A percentile compares a stretch with the other conserved stretches of the same genome.
phyloP scores from a whole-genome alignment of 106 monocot species.

The Allium cepa region DNA sequence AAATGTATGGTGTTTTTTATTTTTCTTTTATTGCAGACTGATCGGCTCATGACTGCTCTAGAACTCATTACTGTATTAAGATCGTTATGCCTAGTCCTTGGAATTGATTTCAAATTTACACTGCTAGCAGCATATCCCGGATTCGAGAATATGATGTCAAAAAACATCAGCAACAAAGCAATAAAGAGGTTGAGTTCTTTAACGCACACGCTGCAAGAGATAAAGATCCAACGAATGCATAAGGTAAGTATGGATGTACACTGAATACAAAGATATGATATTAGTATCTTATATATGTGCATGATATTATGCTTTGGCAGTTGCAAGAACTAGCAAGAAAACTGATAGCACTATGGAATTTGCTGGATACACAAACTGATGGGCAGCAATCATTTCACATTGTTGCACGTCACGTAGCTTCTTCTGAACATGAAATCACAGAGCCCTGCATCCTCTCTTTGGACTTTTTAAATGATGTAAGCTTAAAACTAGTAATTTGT shows the following conservation, averaged over 20 bases:
- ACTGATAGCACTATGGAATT: conserved; percentile 62
- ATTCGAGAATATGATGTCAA: conserved; percentile 25
- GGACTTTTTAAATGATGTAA: conserved; percentile 47
- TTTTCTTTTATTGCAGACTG: conserved; percentile 20
- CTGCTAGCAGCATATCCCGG: conserved; percentile 29
- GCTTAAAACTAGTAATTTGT: background rate
- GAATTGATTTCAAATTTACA: conserved; percentile 43
- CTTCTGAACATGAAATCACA: conserved; percentile 64
- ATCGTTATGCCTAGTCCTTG: conserved; percentile 42
- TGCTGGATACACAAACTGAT: conserved; percentile 74
- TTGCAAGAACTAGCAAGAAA: conserved; percentile 68
- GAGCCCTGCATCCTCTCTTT: conserved; percentile 47
- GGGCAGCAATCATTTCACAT: conserved; percentile 59
- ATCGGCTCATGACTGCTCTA: conserved; percentile 38
- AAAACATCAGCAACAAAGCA: conserved; percentile 34
- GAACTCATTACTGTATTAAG: conserved; percentile 32
- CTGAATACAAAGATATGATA: background rate
- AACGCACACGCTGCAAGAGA: conserved; percentile 31
- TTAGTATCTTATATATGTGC: background rate
- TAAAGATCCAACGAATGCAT: conserved; percentile 64
- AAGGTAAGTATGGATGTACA: conserved; percentile 28
- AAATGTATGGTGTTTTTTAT: background rate
- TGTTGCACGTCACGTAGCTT: conserved; percentile 65
- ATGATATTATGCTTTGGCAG: conserved; percentile 15
- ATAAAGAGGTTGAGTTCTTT: conserved; percentile 36